Base-by-base conservation (phyloP, 306 rosid species). In the Alnus rubra region DNA sequence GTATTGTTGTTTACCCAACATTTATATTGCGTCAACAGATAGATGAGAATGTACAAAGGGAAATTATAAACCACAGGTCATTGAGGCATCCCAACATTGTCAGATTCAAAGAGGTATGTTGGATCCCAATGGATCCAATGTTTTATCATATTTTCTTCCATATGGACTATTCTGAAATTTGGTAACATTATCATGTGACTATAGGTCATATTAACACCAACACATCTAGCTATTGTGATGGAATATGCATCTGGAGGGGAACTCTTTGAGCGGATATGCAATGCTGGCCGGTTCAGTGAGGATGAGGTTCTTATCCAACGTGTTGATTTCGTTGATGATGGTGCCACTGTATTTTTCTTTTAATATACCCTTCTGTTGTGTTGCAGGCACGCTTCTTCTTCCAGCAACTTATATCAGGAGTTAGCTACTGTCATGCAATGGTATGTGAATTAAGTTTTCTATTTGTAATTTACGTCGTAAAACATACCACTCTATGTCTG, bases 181-280 rank as follows among this genome's bases (percentile, higher is more conserved):
- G 47, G 37, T 73, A 31, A 28, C 76, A 52, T 86, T 50, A 49
- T 30, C 47, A 74, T 83, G 64, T 80, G 50, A 83, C 59, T 82
- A 75, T 71, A 94, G 98, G 93, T 94, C 39, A 91, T 92, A 79
- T 85, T 94, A 83, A 94, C 98, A 15, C 97, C 94, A 47, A 86
- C 94, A 3, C 98, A 94, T 85, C 84, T 92, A 73, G 98, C 97
- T 13, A 92, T 91, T 81, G 98, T 89, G 42, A 94, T 94, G 95
- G 97, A 94, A 85, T 94, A 88, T 87, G 98, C 98, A 51, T 92
- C 97, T 75, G 97, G 98, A 78, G 98, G 98, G 75, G 97, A 94
- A 84, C 89, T 94, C 74, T 94, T 94, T 71, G 98, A 94, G 78
- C 84, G 98, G 81, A 94, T 94, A 83, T 94, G 98, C 93, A 94